Conservation (phyloP, 176 grass and related monocot species). For the Oryza australiensis region DNA sequence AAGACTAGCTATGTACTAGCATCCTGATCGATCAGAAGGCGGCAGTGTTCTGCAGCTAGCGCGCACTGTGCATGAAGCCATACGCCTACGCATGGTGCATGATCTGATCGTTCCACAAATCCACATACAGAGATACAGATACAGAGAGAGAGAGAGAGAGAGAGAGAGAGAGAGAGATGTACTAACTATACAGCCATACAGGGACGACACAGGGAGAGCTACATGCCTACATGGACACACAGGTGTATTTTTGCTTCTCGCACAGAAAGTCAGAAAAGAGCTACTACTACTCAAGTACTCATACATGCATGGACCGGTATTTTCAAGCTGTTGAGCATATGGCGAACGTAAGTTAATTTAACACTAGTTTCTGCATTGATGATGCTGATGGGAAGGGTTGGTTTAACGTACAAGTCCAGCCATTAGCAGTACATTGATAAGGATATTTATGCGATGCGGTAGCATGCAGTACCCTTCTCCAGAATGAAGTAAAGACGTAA, state of each 20-base stretch:
- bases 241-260: background rate
- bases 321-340: background rate
- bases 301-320: background rate
- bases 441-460: background rate
- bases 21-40: background rate
- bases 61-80: constrained; percentile 47
- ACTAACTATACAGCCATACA: no score
- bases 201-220: no score
- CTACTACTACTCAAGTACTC: background rate
- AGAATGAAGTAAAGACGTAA: constrained; percentile 1
- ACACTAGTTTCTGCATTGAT: background rate
- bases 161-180: no score
- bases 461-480: background rate
- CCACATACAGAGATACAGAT: no score
- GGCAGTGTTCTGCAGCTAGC: constrained; percentile 20
- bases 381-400: constrained; percentile 4
- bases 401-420: constrained; percentile 40
- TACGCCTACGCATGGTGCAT: background rate
- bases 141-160: no score
- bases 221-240: background rate
- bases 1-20: constrained; percentile 17
- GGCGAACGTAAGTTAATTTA: background rate
- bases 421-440: background rate
- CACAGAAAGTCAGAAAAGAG: background rate
- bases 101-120: constrained; percentile 34